These are phyloP conservation scores for Epichloe bromicola DNA, from an alignment of 2,329 filamentous ascomycete species.

Conservation along the genomic window DNA sequence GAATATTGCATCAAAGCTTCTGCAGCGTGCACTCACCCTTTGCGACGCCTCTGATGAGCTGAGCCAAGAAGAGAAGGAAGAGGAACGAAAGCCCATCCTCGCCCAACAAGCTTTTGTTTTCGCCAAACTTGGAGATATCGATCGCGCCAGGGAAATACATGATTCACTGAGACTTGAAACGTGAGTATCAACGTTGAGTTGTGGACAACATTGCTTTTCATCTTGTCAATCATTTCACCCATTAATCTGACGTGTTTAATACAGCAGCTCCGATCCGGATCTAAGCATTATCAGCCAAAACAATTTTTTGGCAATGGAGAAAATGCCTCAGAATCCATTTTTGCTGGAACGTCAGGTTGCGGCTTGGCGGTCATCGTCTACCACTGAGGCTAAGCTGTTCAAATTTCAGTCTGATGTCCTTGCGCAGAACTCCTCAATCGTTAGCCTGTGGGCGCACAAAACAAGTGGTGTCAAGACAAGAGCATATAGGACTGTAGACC, in stretches of 20 bases:
- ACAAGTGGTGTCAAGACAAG: constrained; percentile 44
- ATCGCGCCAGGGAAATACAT: constrained; percentile 52
- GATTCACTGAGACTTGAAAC: constrained; percentile 46
- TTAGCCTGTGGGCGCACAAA: constrained; percentile 56
- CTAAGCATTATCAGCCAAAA: constrained; percentile 54
- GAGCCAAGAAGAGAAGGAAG: constrained; percentile 58
- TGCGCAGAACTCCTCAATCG: constrained; percentile 48
- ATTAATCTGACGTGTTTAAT: constrained; percentile 14
- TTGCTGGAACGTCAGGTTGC: constrained; percentile 50
- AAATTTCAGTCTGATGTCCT: constrained; percentile 48
- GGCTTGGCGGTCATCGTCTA: constrained; percentile 32
- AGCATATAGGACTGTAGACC: constrained; percentile 28
- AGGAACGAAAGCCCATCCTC: constrained; percentile 61
- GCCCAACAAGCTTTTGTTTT: constrained; percentile 66
- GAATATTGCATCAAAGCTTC: constrained; percentile 47
- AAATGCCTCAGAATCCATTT: constrained; percentile 47
- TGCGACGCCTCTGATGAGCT: constrained; percentile 65
- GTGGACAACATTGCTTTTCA: background rate
- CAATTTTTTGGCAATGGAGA: constrained; percentile 38
- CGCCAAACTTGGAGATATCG: constrained; percentile 48
- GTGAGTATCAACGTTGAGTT: constrained; percentile 30
- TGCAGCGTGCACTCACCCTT: constrained; percentile 57
- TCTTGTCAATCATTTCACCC: background rate
- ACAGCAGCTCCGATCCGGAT: constrained; percentile 52
- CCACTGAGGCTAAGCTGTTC: constrained; percentile 53